Evolutionary conservation across 2,329 filamentous ascomycete species (phyloP).

Genomic region (Chalaropsis ovoidea): DNA sequence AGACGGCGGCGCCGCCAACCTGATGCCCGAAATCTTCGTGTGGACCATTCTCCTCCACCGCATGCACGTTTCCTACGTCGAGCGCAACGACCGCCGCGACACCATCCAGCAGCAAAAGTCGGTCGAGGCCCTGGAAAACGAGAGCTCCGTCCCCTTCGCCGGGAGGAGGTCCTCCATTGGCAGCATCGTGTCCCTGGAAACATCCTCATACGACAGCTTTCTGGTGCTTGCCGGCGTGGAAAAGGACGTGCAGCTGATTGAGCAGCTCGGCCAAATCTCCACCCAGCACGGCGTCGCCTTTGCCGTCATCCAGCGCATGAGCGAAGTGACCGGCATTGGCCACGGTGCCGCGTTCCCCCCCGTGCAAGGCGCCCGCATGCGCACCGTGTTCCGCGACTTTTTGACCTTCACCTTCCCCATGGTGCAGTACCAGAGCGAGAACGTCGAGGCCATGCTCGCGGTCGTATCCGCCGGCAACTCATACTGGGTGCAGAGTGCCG

Average conservation of each 20-base stretch:
- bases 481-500: slow-evolving; percentile 25
- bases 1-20: slow-evolving; percentile 47
- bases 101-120: slow-evolving; percentile 49
- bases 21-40: slow-evolving; percentile 64
- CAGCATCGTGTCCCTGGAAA: slow-evolving; percentile 53
- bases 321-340: slow-evolving; percentile 39
- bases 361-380: slow-evolving; percentile 52
- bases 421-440: slow-evolving; percentile 62
- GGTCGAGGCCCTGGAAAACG: slow-evolving; percentile 46
- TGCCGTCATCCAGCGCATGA: slow-evolving; percentile 45
- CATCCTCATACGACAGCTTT: slow-evolving; percentile 49
- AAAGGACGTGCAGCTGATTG: slow-evolving; percentile 43
- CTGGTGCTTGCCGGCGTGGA: slow-evolving; percentile 42
- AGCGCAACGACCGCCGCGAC: slow-evolving; percentile 51
- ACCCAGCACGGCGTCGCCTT: slow-evolving; percentile 45
- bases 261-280: slow-evolving; percentile 41
- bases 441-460: slow-evolving; percentile 55
- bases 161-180: slow-evolving; percentile 50
- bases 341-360: slow-evolving; percentile 41
- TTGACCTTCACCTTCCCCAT: slow-evolving; percentile 56
- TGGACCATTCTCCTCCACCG: slow-evolving; percentile 70
- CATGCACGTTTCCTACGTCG: slow-evolving; percentile 54
- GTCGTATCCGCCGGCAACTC: slow-evolving; percentile 42
- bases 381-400: slow-evolving; percentile 57
- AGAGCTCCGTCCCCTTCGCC: slow-evolving; percentile 32